A percentile compares a stretch with the other conserved stretches of the same genome.
phyloP scores from a whole-genome alignment of 164 flowering plant species.

The Vitis rupestris region DNA sequence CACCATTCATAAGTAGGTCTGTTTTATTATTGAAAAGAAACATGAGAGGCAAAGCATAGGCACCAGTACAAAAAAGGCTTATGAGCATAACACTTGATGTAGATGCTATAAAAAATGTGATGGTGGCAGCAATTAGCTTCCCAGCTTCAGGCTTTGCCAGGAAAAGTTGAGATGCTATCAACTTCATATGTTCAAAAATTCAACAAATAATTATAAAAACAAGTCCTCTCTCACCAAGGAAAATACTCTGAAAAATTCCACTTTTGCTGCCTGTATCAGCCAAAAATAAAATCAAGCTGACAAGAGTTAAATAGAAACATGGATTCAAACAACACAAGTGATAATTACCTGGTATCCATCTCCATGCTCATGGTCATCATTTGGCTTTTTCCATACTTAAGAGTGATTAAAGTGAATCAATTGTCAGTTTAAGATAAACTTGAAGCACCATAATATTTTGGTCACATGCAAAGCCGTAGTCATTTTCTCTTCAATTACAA shows the following conservation, averaged over 20 bases:
- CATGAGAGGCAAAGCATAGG: not conserved
- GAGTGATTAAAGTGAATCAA: not conserved
- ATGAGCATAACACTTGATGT: conserved; percentile 61
- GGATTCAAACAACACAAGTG: not conserved
- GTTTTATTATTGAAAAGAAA: no score
- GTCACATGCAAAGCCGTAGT: no score
- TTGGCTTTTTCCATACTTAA: not conserved
- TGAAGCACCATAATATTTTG: no score
- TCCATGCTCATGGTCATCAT: conserved; percentile 21
- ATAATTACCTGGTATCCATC: conserved; percentile 12
- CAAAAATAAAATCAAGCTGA: conserved; percentile 1
- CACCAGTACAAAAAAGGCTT: conserved; percentile 17
- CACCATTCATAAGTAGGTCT: no score
- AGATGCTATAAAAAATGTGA: conserved; percentile 66
- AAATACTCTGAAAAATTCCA: conserved; percentile 73
- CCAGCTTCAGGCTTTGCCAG: conserved; percentile 74
- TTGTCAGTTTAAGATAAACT: no score
- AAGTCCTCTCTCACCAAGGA: conserved; percentile 54
- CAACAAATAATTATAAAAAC: no score
- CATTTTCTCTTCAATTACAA: conserved; percentile 3
- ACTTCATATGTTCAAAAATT: no score
- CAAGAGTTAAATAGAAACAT: not conserved
- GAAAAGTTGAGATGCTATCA: conserved; percentile 6
- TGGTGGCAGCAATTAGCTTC: conserved; percentile 25
- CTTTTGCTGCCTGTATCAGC: conserved; percentile 72